Evolutionary conservation across 1,139 yeast species (phyloP).

Genomic region (Zygosaccharomyces pseudobailii): DNA sequence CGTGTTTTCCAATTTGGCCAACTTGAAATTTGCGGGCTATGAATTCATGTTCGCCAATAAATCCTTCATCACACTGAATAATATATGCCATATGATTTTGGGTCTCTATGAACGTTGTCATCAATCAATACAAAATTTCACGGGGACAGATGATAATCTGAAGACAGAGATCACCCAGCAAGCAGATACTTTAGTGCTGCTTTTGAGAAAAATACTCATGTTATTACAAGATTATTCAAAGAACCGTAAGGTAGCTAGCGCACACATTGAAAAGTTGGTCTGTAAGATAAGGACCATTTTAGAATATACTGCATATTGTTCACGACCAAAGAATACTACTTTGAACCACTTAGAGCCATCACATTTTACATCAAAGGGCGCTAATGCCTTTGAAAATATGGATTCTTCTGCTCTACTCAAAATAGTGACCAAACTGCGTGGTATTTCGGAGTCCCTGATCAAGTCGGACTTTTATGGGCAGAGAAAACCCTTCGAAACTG

Average conservation of each 20-base stretch:
- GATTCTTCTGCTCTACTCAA: conserved; percentile 15
- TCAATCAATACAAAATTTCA: conserved; percentile 2
- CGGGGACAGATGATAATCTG: conserved; percentile 5
- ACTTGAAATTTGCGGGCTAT: conserved; percentile 30
- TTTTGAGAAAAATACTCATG: conserved; percentile 28
- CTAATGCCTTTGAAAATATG: conserved; percentile 20
- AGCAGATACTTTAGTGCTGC: conserved; percentile 14
- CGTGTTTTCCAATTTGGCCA: conserved; percentile 32
- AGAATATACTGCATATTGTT: conserved; percentile 15
- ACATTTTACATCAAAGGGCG: neutral
- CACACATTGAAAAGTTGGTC: conserved; percentile 19
- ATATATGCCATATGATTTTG: conserved; percentile 23
- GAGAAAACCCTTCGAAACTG: conserved; percentile 19
- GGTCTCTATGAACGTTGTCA: conserved; percentile 24
- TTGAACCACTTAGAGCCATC: conserved; percentile 2
- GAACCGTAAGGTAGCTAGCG: conserved; percentile 25
- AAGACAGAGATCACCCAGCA: conserved; percentile 15
- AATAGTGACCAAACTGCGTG: conserved; percentile 20
- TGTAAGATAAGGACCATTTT: conserved; percentile 17
- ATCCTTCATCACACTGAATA: conserved; percentile 22
- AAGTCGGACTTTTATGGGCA: conserved; percentile 28
- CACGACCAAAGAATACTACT: conserved; percentile 5
- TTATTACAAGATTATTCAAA: conserved; percentile 29
- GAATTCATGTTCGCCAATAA: conserved; percentile 28
- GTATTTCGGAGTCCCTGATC: conserved; percentile 31